Conservation (phyloP, 75 land plant genomes). For the Picea sitchensis region DNA sequence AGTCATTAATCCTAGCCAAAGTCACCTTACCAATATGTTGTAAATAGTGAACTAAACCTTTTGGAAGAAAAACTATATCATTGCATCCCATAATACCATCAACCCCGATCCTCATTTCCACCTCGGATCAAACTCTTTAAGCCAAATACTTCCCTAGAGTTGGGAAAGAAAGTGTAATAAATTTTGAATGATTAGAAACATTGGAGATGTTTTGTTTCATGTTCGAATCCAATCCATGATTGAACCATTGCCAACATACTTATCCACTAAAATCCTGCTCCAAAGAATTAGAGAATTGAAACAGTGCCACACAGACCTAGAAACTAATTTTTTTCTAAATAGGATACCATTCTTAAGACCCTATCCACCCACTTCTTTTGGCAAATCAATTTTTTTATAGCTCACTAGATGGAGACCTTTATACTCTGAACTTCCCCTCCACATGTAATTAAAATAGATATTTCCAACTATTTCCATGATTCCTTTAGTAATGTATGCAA, state of each 20-base stretch:
- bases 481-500: no score
- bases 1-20: neutral
- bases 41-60: neutral
- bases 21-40: neutral
- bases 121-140: neutral
- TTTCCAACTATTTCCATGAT: no score
- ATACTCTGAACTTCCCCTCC: neutral
- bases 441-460: neutral
- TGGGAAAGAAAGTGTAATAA: neutral
- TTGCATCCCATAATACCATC: neutral
- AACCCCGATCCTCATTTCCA: neutral
- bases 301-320: neutral
- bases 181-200: neutral
- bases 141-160: neutral
- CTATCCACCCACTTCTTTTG: neutral
- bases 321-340: neutral
- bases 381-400: neutral
- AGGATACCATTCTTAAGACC: neutral
- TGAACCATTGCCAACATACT: neutral
- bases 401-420: neutral
- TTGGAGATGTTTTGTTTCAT: no score
- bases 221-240: neutral
- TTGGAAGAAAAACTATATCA: neutral
- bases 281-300: neutral
- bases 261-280: neutral